Evolutionary conservation across 345 rosid species (phyloP).

Genomic region (Clausena lansium): DNA sequence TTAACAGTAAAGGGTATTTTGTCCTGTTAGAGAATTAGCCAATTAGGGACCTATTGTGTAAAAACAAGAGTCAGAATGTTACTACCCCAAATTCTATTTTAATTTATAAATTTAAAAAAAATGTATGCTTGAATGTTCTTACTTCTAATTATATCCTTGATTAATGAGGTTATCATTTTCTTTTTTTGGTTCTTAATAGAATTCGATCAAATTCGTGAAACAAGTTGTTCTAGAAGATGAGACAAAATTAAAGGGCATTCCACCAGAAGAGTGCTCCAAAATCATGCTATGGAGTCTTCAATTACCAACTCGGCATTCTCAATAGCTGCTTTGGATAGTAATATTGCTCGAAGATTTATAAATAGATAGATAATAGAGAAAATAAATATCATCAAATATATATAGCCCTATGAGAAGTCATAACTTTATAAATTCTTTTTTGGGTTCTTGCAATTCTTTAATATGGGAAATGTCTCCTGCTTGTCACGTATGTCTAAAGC

Average conservation of each 20-base stretch:
- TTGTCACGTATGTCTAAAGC: background rate
- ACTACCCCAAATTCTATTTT: too few species aligned
- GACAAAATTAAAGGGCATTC: constrained; percentile 70
- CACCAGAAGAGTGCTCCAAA: constrained; percentile 72
- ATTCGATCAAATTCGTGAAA: constrained; percentile 81
- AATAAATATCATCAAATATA: constrained; percentile 1
- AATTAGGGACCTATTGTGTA: too few species aligned
- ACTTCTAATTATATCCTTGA: background rate
- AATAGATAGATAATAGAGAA: background rate
- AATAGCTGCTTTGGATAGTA: background rate
- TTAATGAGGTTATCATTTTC: background rate
- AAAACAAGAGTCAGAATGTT: too few species aligned
- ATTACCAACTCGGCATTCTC: constrained; percentile 15
- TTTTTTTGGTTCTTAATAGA: constrained; percentile 26
- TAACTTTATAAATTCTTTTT: background rate
- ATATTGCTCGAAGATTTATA: background rate
- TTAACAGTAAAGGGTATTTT: too few species aligned
- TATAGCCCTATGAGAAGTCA: background rate
- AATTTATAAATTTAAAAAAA: too few species aligned
- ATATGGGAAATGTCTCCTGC: background rate
- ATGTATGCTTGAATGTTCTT: background rate
- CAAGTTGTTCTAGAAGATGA: constrained; percentile 81
- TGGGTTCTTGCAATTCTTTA: background rate
- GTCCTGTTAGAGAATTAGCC: too few species aligned
- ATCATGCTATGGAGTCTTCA: constrained; percentile 83